A percentile compares a stretch with the other conserved stretches of the same genome.
Evolutionary conservation across 306 rosid species (phyloP).

Genomic region (Pyrus bretschneideri): DNA sequence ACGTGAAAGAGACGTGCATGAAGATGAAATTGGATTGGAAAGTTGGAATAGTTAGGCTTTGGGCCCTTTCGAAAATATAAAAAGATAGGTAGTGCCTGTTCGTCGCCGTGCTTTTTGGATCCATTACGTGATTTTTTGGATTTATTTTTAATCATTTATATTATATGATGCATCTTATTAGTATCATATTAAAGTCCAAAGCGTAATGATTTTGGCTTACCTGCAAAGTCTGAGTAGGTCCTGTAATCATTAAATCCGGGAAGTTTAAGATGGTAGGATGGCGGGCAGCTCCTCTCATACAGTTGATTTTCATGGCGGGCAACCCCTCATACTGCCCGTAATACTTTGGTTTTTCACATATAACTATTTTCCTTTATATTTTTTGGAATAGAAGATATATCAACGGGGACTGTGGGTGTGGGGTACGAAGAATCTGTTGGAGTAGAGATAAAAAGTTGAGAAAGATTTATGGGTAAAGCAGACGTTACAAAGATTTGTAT

Average conservation of each 20-base stretch:
- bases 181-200: slow-evolving; percentile 42
- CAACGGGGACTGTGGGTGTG: not conserved
- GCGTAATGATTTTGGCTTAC: slow-evolving; percentile 76
- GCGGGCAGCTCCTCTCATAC: slow-evolving; percentile 30
- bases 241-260: slow-evolving; percentile 57
- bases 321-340: slow-evolving; percentile 1
- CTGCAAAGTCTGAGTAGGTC: slow-evolving; percentile 75
- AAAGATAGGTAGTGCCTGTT: slow-evolving; percentile 22
- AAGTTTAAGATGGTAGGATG: slow-evolving; percentile 51
- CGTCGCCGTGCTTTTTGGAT: slow-evolving; percentile 77
- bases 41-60: slow-evolving; percentile 8
- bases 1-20: slow-evolving; percentile 88
- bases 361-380: not conserved
- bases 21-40: slow-evolving; percentile 16
- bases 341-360: not conserved
- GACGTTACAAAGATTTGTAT: slow-evolving; percentile 60
- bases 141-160: not conserved
- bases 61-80: not conserved
- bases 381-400: not conserved
- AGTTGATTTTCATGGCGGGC: slow-evolving; percentile 29
- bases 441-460: slow-evolving; percentile 23
- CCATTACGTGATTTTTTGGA: slow-evolving; percentile 22
- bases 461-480: slow-evolving; percentile 64
- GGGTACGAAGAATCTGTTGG: slow-evolving; percentile 25
- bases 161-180: slow-evolving; percentile 6